Evolutionary conservation across 1,139 yeast species (phyloP).

Genomic region (Geotrichum citri-aurantii): DNA sequence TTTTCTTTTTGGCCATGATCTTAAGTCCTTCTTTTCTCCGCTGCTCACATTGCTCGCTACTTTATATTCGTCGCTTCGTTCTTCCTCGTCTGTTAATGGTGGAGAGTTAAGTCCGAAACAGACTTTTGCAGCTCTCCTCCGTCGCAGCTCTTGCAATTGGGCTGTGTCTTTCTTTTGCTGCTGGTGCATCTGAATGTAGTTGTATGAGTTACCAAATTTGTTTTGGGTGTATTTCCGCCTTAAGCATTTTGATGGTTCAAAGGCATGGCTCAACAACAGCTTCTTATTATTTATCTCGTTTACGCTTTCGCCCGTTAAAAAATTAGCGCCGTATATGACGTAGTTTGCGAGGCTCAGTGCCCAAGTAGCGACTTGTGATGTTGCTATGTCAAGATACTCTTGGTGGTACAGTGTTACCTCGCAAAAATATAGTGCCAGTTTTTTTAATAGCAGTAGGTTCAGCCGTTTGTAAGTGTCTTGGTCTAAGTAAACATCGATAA

Average conservation of each 20-base stretch:
- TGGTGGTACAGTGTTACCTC: constrained; percentile 74
- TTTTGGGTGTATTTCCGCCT: background rate
- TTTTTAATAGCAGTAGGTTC: background rate
- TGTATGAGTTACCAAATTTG: background rate
- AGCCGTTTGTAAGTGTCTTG: background rate
- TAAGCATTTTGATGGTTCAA: constrained; percentile 1
- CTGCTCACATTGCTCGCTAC: background rate
- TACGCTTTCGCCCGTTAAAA: background rate
- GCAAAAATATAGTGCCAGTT: constrained; percentile 56
- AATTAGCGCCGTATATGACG: background rate
- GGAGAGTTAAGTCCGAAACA: background rate
- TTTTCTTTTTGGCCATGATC: background rate
- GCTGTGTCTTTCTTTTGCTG: background rate
- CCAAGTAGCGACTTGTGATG: constrained; percentile 60
- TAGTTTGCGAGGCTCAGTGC: constrained; percentile 56
- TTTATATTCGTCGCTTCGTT: background rate
- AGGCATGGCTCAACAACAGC: background rate
- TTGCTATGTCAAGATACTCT: constrained; percentile 53
- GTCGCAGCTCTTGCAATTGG: background rate
- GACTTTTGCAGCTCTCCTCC: background rate
- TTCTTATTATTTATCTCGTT: background rate
- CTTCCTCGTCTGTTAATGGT: background rate
- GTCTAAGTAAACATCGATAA: constrained; percentile 29
- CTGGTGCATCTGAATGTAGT: background rate
- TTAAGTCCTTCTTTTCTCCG: background rate